A percentile compares a stretch with the other conserved stretches of the same genome.
These are phyloP conservation scores for Lepidium africanum DNA, from an alignment of 345 rosid species.

Conservation along the genomic window DNA sequence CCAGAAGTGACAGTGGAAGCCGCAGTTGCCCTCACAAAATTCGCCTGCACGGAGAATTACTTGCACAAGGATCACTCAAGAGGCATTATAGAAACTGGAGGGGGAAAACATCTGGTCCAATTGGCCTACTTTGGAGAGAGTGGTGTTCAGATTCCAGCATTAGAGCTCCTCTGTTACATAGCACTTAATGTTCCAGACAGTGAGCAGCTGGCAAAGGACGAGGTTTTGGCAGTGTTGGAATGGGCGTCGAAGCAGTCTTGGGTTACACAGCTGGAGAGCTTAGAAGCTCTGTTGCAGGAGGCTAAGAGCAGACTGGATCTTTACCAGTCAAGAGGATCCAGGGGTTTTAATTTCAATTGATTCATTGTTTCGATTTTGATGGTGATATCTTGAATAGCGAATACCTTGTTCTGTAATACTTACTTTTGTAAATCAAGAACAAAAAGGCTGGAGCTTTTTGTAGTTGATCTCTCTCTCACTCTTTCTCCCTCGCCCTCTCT, in stretches of 20 bases:
- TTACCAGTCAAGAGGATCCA: slow-evolving; percentile 83
- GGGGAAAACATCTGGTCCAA: slow-evolving; percentile 79
- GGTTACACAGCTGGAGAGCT: slow-evolving; percentile 46
- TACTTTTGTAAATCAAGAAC: slow-evolving; percentile 19
- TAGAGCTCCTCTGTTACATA: slow-evolving; percentile 65
- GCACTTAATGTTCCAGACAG: slow-evolving; percentile 84
- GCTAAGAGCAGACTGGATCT: slow-evolving; percentile 78
- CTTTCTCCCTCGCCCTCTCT: background rate
- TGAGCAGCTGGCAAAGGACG: slow-evolving; percentile 70
- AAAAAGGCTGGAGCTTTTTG: slow-evolving; percentile 20
- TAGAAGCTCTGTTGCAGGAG: slow-evolving; percentile 50
- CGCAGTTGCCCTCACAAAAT: slow-evolving; percentile 62
- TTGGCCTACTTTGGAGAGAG: slow-evolving; percentile 84
- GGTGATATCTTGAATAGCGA: background rate
- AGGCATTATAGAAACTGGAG: slow-evolving; percentile 76
- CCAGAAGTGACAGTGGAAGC: slow-evolving; percentile 68
- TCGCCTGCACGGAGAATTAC: slow-evolving; percentile 76
- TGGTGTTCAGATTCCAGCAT: slow-evolving; percentile 53
- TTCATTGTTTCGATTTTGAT: slow-evolving; percentile 12
- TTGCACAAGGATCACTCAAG: slow-evolving; percentile 81
- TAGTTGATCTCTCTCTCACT: slow-evolving; percentile 1
- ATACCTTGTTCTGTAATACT: slow-evolving; percentile 7
- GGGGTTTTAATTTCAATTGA: slow-evolving; percentile 57
- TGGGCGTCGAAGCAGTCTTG: slow-evolving; percentile 80
- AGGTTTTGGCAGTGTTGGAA: slow-evolving; percentile 73